These are phyloP conservation scores for Suillus tomentosus DNA, from an alignment of 768 basidiomycete species.

Conservation along the genomic window DNA sequence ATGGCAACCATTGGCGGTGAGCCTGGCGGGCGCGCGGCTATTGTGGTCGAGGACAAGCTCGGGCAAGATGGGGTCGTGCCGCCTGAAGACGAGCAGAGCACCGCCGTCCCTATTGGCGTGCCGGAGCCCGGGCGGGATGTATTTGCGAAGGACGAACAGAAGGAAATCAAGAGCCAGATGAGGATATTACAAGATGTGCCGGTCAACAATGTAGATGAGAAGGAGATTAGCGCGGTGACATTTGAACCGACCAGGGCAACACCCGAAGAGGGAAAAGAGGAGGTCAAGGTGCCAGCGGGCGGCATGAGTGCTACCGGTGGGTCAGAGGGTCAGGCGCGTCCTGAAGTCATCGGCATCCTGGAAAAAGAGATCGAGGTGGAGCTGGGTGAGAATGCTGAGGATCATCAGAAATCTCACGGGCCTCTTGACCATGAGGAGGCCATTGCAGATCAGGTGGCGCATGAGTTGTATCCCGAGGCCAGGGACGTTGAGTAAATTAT, in stretches of 20 bases:
- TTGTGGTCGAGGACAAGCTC: slow-evolving; percentile 52
- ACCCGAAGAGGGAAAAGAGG: slow-evolving; percentile 11
- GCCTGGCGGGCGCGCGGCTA: slow-evolving; percentile 52
- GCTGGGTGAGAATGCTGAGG: slow-evolving; percentile 14
- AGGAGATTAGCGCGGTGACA: slow-evolving; percentile 39
- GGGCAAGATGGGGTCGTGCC: slow-evolving; percentile 20
- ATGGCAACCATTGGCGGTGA: slow-evolving; percentile 54
- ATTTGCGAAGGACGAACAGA: slow-evolving; percentile 55
- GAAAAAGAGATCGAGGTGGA: slow-evolving; percentile 16
- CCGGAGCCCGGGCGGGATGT: slow-evolving; percentile 77
- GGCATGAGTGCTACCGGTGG: neutral
- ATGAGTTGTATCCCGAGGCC: slow-evolving; percentile 53
- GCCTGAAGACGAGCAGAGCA: slow-evolving; percentile 28
- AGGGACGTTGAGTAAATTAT: slow-evolving; percentile 17
- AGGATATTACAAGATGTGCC: slow-evolving; percentile 16
- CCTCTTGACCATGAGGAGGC: slow-evolving; percentile 52
- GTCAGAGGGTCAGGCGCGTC: neutral
- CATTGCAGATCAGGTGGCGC: slow-evolving; percentile 52
- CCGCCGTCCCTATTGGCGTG: slow-evolving; percentile 48
- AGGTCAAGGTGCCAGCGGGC: slow-evolving; percentile 9
- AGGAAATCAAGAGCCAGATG: slow-evolving; percentile 50
- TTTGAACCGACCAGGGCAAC: slow-evolving; percentile 6
- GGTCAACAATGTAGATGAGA: slow-evolving; percentile 20
- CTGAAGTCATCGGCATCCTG: slow-evolving; percentile 7
- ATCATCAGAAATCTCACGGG: slow-evolving; percentile 35